These are phyloP conservation scores for Myochromella boudieri DNA, from an alignment of 768 basidiomycete species.

Conservation along the genomic window DNA sequence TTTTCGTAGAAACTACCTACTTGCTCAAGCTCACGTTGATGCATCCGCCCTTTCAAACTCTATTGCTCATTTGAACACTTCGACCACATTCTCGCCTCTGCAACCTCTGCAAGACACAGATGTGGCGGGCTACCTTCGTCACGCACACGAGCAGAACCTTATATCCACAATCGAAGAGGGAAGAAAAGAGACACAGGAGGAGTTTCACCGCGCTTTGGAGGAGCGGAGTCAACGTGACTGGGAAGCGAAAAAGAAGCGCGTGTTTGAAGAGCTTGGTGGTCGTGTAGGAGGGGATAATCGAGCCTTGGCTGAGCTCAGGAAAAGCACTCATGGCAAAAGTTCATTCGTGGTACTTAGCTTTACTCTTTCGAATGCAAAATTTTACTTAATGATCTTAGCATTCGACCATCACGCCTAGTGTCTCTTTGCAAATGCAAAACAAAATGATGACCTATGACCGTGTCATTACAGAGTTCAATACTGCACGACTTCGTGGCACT, in stretches of 20 bases:
- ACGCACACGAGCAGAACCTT: slow-evolving; percentile 92
- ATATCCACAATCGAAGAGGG: slow-evolving; percentile 94
- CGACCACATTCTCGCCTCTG: slow-evolving; percentile 84
- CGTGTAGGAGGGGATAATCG: slow-evolving; percentile 55
- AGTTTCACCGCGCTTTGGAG: slow-evolving; percentile 81
- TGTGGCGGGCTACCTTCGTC: slow-evolving; percentile 90
- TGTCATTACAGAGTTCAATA: slow-evolving; percentile 76
- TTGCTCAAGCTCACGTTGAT: slow-evolving; percentile 93
- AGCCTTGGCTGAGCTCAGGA: slow-evolving; percentile 59
- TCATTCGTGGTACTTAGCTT: slow-evolving; percentile 55
- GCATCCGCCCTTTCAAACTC: slow-evolving; percentile 82
- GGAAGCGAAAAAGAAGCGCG: slow-evolving; percentile 87
- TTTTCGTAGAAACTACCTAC: slow-evolving; percentile 72
- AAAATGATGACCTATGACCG: slow-evolving; percentile 97
- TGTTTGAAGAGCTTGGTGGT: slow-evolving; percentile 88
- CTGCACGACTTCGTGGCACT: slow-evolving; percentile 64
- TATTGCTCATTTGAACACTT: slow-evolving; percentile 80
- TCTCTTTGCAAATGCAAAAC: slow-evolving; percentile 80
- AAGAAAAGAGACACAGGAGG: slow-evolving; percentile 77
- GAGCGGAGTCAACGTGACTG: slow-evolving; percentile 76
- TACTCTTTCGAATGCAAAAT: no score
- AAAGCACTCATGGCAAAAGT: slow-evolving; percentile 58
- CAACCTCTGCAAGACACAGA: slow-evolving; percentile 94
- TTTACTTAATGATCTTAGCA: no score
- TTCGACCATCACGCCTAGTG: slow-evolving; percentile 46